A percentile compares a stretch with the other conserved stretches of the same genome.
phyloP scores from a whole-genome alignment of 768 basidiomycete species.

The Tremella mesenterica region DNA sequence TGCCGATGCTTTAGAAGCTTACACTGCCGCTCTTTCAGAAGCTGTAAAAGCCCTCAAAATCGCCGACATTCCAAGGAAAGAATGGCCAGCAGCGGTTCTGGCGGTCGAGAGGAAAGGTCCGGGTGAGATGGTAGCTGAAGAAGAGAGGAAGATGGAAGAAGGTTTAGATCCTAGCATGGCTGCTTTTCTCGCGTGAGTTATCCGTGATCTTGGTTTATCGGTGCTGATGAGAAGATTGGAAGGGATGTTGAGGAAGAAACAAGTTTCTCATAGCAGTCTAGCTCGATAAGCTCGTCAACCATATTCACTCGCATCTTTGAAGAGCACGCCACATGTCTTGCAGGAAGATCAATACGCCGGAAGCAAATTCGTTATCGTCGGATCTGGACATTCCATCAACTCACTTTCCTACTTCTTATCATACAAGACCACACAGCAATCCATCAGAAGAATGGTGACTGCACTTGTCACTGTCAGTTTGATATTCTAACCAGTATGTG shows the following conservation, averaged over 20 bases:
- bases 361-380: not conserved
- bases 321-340: too few species aligned
- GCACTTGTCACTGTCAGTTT: too few species aligned
- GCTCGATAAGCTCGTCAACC: too few species aligned
- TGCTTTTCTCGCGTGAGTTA: slow-evolving; percentile 57
- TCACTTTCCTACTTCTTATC: too few species aligned
- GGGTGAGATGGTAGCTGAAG: slow-evolving; percentile 3
- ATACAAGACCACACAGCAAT: too few species aligned
- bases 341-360: not conserved
- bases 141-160: slow-evolving; percentile 29
- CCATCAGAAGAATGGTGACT: too few species aligned
- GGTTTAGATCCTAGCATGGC: slow-evolving; percentile 48
- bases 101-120: slow-evolving; percentile 10
- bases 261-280: slow-evolving; percentile 2
- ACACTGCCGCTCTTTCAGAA: slow-evolving; percentile 52
- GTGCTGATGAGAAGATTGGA: slow-evolving; percentile 21
- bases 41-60: slow-evolving; percentile 52
- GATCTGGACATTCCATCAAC: too few species aligned
- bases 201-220: not conserved
- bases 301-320: too few species aligned
- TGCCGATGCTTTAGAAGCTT: slow-evolving; percentile 60
- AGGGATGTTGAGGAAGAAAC: slow-evolving; percentile 31
- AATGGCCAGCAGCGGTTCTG: slow-evolving; percentile 61
- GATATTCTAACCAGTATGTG: too few species aligned
- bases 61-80: slow-evolving; percentile 50